Base-by-base conservation (phyloP, 225 moss, liverwort and hornwort species). In the Anthoceros angustus region DNA sequence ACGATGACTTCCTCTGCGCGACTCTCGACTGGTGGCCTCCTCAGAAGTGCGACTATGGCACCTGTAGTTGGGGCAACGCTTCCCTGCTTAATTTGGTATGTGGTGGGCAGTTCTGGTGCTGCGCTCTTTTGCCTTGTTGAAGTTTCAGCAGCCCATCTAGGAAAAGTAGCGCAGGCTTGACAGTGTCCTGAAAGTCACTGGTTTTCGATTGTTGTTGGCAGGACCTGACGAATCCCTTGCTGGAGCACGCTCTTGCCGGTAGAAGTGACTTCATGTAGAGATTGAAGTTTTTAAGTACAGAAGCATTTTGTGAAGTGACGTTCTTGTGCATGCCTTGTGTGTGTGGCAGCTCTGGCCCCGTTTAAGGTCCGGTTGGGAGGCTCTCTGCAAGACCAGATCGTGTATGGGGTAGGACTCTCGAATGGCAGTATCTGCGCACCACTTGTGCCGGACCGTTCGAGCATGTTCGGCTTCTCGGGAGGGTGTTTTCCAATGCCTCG, bases 1-100 rank as follows among this genome's bases (percentile, higher is more conserved):
- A 79, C 63, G 79, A 82, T 62, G 77, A 76, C 48, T 93, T 87
- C 67, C 61, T 93, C 8, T 93, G 93, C 70, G 93, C 89, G 43
- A 93, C 89, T 8, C 18, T 93, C 42, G 93, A 93, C 71, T 93
- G 93, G 93, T 93, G 89, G 89, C 89, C 93, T 60, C 63, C 80
- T 50, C 72, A 83, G 9, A 93, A 89, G 76, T 93, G 93, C 68
- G 73, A 89, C 72, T 93, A 93, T 38, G 86, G 84, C 8, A 70
- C 79, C 66, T 90, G 93, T 66, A 69, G 85, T 26, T 90, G 93
- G 93, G 76, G 71, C 63, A 76, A 73, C 64, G 68, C 75, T 20
- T 83, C 87, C 39, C 21, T 94, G 42, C 79, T 86, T 20, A 80
- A 87, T 77, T 80, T 94, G 73, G 93, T 94, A 78, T 83, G 68